phyloP scores from a whole-genome alignment of 1,284 basidiomycete species.

The Melampsora larici-populina region DNA sequence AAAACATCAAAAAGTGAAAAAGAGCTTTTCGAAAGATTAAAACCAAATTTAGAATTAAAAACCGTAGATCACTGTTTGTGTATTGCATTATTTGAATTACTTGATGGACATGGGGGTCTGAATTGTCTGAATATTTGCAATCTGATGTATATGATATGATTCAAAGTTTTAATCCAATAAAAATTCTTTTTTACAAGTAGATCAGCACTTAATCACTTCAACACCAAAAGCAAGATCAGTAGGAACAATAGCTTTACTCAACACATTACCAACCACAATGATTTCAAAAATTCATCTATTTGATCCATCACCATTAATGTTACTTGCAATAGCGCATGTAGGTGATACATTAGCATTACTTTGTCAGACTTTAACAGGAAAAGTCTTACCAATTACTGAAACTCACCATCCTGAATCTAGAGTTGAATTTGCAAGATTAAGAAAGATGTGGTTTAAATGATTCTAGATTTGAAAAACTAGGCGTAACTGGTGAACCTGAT shows the following conservation, averaged over 20 bases:
- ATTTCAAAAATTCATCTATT: conserved; percentile 54
- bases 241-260: neutral
- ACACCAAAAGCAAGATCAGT: conserved; percentile 26
- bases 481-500: conserved; percentile 92
- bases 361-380: conserved; percentile 69
- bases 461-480: conserved; percentile 78
- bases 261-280: conserved; percentile 55
- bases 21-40: no score
- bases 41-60: neutral
- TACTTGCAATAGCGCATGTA: conserved; percentile 71
- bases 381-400: conserved; percentile 76
- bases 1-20: neutral
- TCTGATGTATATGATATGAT: neutral
- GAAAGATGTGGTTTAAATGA: conserved; percentile 92
- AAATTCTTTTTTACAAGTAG: conserved; percentile 27
- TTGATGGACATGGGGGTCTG: conserved; percentile 38
- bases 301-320: conserved; percentile 52
- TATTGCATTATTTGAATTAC: conserved; percentile 7
- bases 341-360: conserved; percentile 87
- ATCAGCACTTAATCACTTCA: conserved; percentile 23
- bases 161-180: neutral
- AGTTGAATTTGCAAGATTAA: conserved; percentile 75
- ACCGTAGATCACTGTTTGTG: neutral
- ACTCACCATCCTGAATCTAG: conserved; percentile 87
- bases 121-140: conserved; percentile 17